Percentiles rank a stretch among this genome's conserved stretches.
Evolutionary conservation across 805 yeast species (phyloP).

Genomic region (Saccharomycopsis amapae): DNA sequence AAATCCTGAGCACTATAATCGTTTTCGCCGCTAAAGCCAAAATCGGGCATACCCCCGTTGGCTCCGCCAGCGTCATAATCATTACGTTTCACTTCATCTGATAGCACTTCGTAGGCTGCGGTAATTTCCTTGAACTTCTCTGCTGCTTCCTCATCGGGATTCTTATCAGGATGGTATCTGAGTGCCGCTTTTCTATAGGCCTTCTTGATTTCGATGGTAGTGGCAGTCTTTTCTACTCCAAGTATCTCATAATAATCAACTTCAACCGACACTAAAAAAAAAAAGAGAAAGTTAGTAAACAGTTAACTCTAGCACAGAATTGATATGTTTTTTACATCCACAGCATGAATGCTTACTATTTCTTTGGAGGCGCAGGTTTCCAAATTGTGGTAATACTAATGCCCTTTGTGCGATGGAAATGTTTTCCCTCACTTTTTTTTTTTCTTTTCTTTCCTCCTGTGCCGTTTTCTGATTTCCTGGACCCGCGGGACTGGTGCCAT

Average conservation of each 20-base stretch:
- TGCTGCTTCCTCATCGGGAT: conserved; percentile 52
- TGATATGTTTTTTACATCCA: neutral
- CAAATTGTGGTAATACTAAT: too few species aligned
- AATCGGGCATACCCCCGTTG: conserved; percentile 30
- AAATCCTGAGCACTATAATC: conserved; percentile 66
- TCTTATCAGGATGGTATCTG: conserved; percentile 85
- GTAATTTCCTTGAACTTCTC: conserved; percentile 81
- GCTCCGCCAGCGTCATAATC: conserved; percentile 48
- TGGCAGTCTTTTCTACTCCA: conserved; percentile 61
- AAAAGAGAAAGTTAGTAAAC: neutral
- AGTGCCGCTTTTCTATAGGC: conserved; percentile 85
- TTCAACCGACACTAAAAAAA: conserved; percentile 15
- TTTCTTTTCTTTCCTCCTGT: too few species aligned
- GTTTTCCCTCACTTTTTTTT: too few species aligned
- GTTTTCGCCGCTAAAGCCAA: conserved; percentile 32
- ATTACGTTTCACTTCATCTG: conserved; percentile 56
- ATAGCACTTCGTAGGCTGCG: conserved; percentile 78
- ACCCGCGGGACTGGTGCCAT: too few species aligned
- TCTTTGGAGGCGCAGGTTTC: too few species aligned
- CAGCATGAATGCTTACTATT: too few species aligned
- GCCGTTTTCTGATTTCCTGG: too few species aligned
- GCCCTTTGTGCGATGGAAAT: too few species aligned
- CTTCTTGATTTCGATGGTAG: conserved; percentile 64
- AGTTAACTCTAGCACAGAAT: too few species aligned
- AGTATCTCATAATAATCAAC: conserved; percentile 49